Percentiles rank a stretch among this genome's conserved stretches.
Evolutionary conservation across 2,329 filamentous ascomycete genomes (phyloP).

Genomic region (Coleophoma eucalyptorum): DNA sequence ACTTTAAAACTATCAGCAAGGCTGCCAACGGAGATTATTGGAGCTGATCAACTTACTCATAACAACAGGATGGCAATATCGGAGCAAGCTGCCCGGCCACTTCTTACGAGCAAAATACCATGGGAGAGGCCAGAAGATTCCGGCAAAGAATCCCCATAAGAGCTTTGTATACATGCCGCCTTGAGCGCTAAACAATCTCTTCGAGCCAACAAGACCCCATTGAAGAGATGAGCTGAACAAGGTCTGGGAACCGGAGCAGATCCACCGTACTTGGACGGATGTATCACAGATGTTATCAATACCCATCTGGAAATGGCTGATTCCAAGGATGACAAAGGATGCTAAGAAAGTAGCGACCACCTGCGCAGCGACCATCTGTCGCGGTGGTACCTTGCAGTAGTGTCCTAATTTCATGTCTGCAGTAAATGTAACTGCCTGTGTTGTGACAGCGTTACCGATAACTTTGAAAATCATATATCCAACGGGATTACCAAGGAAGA

Average conservation of each 20-base stretch:
- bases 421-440: slow-evolving; percentile 5
- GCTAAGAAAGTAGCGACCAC: slow-evolving; percentile 43
- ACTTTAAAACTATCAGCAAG: too few species aligned
- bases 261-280: slow-evolving; percentile 18
- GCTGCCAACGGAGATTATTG: too few species aligned
- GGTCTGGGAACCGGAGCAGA: slow-evolving; percentile 44
- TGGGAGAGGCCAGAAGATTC: too few species aligned
- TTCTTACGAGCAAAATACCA: too few species aligned
- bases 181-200: slow-evolving; percentile 55
- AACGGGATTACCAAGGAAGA: too few species aligned
- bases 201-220: slow-evolving; percentile 62
- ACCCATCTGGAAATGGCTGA: slow-evolving; percentile 43
- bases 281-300: slow-evolving; percentile 39
- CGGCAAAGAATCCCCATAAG: too few species aligned
- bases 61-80: too few species aligned
- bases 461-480: too few species aligned
- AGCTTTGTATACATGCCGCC: slow-evolving; percentile 25
- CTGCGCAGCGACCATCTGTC: slow-evolving; percentile 46
- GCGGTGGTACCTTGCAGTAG: slow-evolving; percentile 63
- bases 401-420: slow-evolving; percentile 52
- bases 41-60: too few species aligned
- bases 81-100: too few species aligned
- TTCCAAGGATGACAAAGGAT: slow-evolving; percentile 42
- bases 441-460: slow-evolving; percentile 40
- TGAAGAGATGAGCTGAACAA: slow-evolving; percentile 63